These are phyloP conservation scores for Phaeosphaeria sp. DNA, from an alignment of 2,329 filamentous ascomycete species.

Conservation along the genomic window DNA sequence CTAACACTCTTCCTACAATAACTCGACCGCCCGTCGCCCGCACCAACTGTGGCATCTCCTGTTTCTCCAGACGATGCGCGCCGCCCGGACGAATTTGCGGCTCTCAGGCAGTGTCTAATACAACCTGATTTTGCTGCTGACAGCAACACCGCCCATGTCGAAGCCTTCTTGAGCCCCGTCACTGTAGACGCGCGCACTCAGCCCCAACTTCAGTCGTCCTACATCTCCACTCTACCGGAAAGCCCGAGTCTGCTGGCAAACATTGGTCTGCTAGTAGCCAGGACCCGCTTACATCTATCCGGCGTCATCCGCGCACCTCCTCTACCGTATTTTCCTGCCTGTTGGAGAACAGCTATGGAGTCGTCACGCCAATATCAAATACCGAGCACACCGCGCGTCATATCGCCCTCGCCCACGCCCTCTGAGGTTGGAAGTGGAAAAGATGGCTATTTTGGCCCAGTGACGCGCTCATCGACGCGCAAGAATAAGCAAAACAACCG, in stretches of 20 bases:
- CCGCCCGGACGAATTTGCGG: slow-evolving; percentile 43
- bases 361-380: slow-evolving; percentile 63
- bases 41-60: slow-evolving; percentile 43
- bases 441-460: slow-evolving; percentile 73
- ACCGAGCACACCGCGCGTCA: slow-evolving; percentile 83
- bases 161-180: slow-evolving; percentile 24
- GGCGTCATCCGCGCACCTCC: slow-evolving; percentile 64
- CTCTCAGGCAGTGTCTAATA: slow-evolving; percentile 21
- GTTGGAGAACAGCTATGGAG: slow-evolving; percentile 49
- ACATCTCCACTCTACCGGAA: slow-evolving; percentile 12
- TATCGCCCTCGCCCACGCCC: slow-evolving; percentile 78
- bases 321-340: slow-evolving; percentile 63
- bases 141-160: slow-evolving; percentile 27
- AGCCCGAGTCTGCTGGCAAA: slow-evolving; percentile 24
- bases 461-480: slow-evolving; percentile 76
- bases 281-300: slow-evolving; percentile 52
- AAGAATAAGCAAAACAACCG: slow-evolving; percentile 58
- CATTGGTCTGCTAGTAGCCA: slow-evolving; percentile 34
- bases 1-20: slow-evolving; percentile 13
- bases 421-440: slow-evolving; percentile 53
- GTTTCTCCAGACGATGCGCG: slow-evolving; percentile 40
- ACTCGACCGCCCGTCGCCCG: slow-evolving; percentile 30
- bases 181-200: slow-evolving; percentile 15
- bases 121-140: slow-evolving; percentile 22
- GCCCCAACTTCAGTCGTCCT: slow-evolving; percentile 19